Evolutionary conservation across 371 early-diverging fungal species (phyloP).

Genomic region (Mortierella sp.): DNA sequence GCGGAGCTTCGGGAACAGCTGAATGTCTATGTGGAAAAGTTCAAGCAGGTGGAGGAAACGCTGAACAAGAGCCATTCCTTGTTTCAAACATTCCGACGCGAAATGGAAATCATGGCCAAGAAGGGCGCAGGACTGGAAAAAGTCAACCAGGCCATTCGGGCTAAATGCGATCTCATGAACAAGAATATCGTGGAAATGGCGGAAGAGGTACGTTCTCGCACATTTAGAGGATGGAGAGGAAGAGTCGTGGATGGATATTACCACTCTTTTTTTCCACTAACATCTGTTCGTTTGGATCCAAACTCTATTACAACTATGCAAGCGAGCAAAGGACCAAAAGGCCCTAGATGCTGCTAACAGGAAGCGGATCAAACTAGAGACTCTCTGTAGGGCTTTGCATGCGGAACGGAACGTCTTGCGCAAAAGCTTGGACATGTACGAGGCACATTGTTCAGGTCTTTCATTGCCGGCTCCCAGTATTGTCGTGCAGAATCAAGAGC

Average conservation of each 20-base stretch:
- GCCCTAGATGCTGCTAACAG: constrained; percentile 55
- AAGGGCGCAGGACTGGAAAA: constrained; percentile 65
- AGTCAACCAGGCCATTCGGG: constrained; percentile 59
- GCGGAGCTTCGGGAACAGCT: constrained; percentile 65
- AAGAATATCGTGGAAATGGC: constrained; percentile 66
- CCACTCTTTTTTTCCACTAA: too few species aligned
- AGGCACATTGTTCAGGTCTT: constrained; percentile 8
- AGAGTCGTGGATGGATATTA: too few species aligned
- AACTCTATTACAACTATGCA: too few species aligned
- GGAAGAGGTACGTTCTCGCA: constrained; percentile 58
- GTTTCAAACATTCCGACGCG: constrained; percentile 66
- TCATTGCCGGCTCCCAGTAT: background rate
- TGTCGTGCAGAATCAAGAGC: constrained; percentile 4
- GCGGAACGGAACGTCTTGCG: constrained; percentile 26
- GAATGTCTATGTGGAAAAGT: constrained; percentile 69
- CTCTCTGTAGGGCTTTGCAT: constrained; percentile 66
- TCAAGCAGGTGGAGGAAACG: constrained; percentile 71
- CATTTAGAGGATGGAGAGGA: too few species aligned
- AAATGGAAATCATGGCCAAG: constrained; percentile 73
- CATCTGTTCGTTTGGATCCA: too few species aligned
- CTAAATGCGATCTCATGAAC: constrained; percentile 65
- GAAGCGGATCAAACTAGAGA: constrained; percentile 60
- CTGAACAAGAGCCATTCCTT: constrained; percentile 70
- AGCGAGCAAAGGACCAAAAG: constrained; percentile 58
- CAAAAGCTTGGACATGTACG: constrained; percentile 17